These are phyloP conservation scores for Zygosaccharomyces sapae DNA, from an alignment of 1,139 yeast species.

Conservation along the genomic window DNA sequence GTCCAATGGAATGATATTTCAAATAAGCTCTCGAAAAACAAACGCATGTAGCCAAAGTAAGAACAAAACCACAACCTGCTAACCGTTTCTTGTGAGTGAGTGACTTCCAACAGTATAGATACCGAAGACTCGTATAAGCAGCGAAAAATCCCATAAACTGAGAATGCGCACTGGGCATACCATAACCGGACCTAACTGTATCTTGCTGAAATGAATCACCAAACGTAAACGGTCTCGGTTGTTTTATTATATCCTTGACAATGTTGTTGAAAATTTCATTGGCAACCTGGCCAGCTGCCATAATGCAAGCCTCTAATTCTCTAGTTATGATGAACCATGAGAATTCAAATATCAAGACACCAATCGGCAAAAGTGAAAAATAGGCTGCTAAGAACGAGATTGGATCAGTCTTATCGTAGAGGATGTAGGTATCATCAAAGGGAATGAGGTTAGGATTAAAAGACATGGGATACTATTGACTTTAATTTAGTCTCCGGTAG, in stretches of 20 bases:
- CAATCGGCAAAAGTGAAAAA: conserved; percentile 75
- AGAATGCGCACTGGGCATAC: conserved; percentile 97
- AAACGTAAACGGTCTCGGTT: conserved; percentile 70
- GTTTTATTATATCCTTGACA: conserved; percentile 58
- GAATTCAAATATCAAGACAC: conserved; percentile 71
- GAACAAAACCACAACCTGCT: conserved; percentile 26
- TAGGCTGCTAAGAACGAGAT: conserved; percentile 63
- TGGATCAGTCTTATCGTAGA: conserved; percentile 65
- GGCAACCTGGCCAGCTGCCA: conserved; percentile 80
- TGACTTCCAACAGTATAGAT: conserved; percentile 43
- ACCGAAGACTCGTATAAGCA: conserved; percentile 55
- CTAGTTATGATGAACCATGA: conserved; percentile 80
- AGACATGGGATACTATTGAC: conserved; percentile 3
- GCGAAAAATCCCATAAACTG: conserved; percentile 90
- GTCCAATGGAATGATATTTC: conserved; percentile 67
- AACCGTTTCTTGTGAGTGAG: conserved; percentile 33
- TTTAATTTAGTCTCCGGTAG: background rate
- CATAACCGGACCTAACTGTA: conserved; percentile 58
- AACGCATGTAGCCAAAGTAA: conserved; percentile 46
- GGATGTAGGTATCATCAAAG: conserved; percentile 64
- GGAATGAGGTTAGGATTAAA: conserved; percentile 34
- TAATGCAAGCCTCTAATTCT: conserved; percentile 78
- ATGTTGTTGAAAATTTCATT: conserved; percentile 72
- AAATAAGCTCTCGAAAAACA: conserved; percentile 74
- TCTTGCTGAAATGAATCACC: conserved; percentile 47